phyloP scores from a whole-genome alignment of 225 moss, liverwort and hornwort genomes.

The Bryoerythrophyllum caledonicum region DNA sequence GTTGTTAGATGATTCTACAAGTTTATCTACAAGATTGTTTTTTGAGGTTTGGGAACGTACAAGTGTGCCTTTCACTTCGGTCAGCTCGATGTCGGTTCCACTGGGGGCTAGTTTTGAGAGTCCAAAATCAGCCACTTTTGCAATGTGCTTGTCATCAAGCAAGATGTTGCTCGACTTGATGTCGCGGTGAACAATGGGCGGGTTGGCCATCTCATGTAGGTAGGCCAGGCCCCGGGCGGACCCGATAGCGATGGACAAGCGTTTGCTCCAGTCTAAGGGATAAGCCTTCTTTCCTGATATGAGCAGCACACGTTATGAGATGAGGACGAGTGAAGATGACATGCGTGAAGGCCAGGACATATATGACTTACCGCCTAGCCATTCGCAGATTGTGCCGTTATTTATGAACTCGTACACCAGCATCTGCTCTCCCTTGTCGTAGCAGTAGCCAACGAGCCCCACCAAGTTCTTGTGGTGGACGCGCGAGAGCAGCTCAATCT shows the following conservation, averaged over 20 bases:
- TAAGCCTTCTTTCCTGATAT: constrained; percentile 21
- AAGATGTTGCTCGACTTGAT: constrained; percentile 81
- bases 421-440: constrained; percentile 86
- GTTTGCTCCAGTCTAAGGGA: constrained; percentile 63
- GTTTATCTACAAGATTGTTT: neutral
- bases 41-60: constrained; percentile 17
- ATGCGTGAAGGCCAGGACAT: neutral
- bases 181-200: constrained; percentile 79
- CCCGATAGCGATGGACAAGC: constrained; percentile 67
- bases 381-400: constrained; percentile 76
- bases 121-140: constrained; percentile 88
- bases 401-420: constrained; percentile 89
- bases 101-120: constrained; percentile 76
- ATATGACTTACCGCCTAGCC: constrained; percentile 48
- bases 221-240: constrained; percentile 77
- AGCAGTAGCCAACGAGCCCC: constrained; percentile 79
- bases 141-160: constrained; percentile 59
- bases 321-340: neutral
- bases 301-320: neutral
- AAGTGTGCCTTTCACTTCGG: constrained; percentile 84
- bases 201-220: constrained; percentile 69
- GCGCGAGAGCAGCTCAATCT: constrained; percentile 83
- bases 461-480: constrained; percentile 83
- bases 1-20: neutral
- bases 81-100: constrained; percentile 46